Conservation (phyloP, 495 filamentous ascomycete genomes). For the Lophiotrema nucula region DNA sequence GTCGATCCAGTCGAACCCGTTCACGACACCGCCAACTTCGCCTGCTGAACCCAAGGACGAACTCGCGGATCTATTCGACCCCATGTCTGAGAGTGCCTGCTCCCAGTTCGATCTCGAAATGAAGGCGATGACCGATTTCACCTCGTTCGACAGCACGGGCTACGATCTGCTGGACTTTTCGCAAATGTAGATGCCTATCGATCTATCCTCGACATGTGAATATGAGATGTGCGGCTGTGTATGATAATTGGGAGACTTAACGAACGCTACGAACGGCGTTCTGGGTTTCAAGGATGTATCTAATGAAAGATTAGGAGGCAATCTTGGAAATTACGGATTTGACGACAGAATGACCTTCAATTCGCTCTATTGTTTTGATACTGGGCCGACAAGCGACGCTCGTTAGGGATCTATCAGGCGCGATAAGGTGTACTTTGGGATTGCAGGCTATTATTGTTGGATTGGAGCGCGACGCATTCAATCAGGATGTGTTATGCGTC, state of each 20-base stretch:
- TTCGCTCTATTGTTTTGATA: too few relatives aligned
- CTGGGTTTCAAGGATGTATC: constrained; percentile 2
- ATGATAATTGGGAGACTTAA: constrained; percentile 10
- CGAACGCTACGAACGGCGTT: constrained; percentile 22
- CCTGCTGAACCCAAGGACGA: constrained; percentile 25
- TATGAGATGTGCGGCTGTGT: neutral
- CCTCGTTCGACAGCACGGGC: constrained; percentile 18
- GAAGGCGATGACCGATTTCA: constrained; percentile 32
- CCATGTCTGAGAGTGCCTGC: constrained; percentile 9
- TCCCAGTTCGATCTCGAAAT: constrained; percentile 34
- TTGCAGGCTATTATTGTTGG: too few relatives aligned
- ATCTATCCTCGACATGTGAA: constrained; percentile 3
- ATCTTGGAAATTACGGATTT: too few relatives aligned
- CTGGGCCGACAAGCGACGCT: too few relatives aligned
- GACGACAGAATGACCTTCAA: too few relatives aligned
- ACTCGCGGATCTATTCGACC: constrained; percentile 25
- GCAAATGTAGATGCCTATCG: constrained; percentile 10
- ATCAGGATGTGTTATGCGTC: neutral
- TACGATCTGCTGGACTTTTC: constrained; percentile 31
- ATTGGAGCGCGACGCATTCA: neutral
- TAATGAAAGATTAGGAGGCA: too few relatives aligned
- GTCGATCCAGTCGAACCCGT: constrained; percentile 31
- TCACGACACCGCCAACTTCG: constrained; percentile 33
- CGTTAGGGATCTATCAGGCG: too few relatives aligned
- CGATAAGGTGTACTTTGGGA: too few relatives aligned